Evolutionary conservation across 306 rosid species (phyloP), one percentile per base, ranked within the genome.

Genomic region (Glycine soja): DNA sequence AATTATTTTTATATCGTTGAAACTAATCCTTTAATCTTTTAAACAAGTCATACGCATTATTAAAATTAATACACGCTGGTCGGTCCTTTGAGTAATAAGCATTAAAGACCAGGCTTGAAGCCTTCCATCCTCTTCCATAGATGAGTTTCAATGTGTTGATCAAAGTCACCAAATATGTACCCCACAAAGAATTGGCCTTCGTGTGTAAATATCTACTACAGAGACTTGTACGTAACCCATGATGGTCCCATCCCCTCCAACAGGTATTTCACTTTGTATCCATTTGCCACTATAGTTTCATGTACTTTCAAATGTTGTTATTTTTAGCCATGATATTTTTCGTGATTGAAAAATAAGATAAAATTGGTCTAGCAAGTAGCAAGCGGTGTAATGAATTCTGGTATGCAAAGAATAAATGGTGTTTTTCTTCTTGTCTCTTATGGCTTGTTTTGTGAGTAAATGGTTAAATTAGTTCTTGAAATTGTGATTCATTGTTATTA

Each of bases 181-280:
- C 84, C 84, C 82, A 86, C 77, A 32, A 3, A 34, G 36, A 78
- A 82, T 82, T 67, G 88, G 74, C 86, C 58, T 73, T 81, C 11
- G 4, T 3, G 0, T 71, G 32, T 76, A 57, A 76, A 62, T 69
- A 75, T 84, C 54, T 54, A 30, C 70, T 19, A 38, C 45, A 78
- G 11, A 67, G 7, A 50, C 43, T 52, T 54, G 48, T 68, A 79
- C 69, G 69, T 54, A 67, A 19, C 8, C 16, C 54, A 40, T 15
- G 24, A 19, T 19, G 6, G 62, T 32, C 42, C 50, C 45, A 76
- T 32, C 48, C 81, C 51, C 6, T 1, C 16, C 51, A 53, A 51
- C 65, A 1, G 0, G 11, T 77, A 32, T 52, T 57, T 56, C 77
- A 64, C 53, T 77, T 76, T 63, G 3, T 46, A 15, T 36, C 18